Evolutionary conservation across 257 asterid genomes (phyloP), one percentile per base, ranked within the genome.

Genomic region (Ilex aquifolium): DNA sequence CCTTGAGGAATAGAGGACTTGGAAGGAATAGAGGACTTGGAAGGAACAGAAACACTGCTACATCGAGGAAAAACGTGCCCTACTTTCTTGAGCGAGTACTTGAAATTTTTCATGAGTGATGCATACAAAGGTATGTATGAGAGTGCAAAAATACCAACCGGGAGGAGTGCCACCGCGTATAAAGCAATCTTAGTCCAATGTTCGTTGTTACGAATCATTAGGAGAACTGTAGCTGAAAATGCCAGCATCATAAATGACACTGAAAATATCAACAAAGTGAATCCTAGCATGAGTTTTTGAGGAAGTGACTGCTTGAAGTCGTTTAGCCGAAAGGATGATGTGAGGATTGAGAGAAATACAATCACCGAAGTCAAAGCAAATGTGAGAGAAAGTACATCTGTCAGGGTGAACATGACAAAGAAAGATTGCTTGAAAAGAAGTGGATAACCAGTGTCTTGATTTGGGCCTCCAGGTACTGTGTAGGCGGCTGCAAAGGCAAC

Each of bases 401-500:
- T 66, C 2, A 68, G 42, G 21, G 73, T 9, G 63, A 68, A 54
- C 10, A 62, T 62, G 7, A 68, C 13, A 15, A 61, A 68, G 62
- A 68, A 68, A 0, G 68, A 21, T 8, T 56, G 36, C 30, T 48
- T 58, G 10, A 54, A n/a, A 21, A 61, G 67, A 17, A 68, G 46
- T 0, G 68, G 73, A 56, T 61, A 61, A 44, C 73, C 59, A 3
- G 68, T 68, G 52, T 58, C 53, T 16, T 68, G 63, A 44, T 61
- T 62, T 53, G 63, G 60, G 16, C 73, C 68, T 17, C 73, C 68
- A 44, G 64, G 73, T 2, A 69, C 48, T 7, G 68, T 62, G 58
- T 62, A 69, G 51, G 68, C 73, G 62, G 73, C 73, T 21, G 68
- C 73, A 69, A 62, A 69, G 46, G 73, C 68, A 57, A 69, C 73